These are phyloP conservation scores for Trypanosoma boissoni DNA, from an alignment of 208 protist genomes.

Conservation along the genomic window DNA sequence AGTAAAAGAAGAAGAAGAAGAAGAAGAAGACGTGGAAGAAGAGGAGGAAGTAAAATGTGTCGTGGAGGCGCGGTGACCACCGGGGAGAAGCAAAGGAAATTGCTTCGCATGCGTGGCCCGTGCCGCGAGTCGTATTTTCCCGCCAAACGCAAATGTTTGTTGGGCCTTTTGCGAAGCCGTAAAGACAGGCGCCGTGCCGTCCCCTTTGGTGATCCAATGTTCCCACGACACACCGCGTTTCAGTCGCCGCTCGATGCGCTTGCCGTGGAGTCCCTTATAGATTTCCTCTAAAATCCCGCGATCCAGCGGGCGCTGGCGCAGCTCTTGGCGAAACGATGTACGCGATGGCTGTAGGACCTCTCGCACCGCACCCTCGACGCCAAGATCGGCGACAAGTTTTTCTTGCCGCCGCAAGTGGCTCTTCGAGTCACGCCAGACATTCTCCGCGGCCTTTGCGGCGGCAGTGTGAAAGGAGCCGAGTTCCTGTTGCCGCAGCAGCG, in stretches of 20 bases:
- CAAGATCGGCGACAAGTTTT: conserved; percentile 56
- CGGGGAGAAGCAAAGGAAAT: conserved; percentile 50
- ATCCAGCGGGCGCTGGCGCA: conserved; percentile 76
- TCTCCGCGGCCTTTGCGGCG: conserved; percentile 27
- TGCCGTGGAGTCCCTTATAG: conserved; percentile 80
- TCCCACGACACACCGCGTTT: conserved; percentile 85
- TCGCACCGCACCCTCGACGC: conserved; percentile 77
- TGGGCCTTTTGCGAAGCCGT: conserved; percentile 75
- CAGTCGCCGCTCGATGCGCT: conserved; percentile 76
- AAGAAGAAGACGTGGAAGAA: too few relatives aligned
- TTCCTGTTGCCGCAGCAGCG: conserved; percentile 59
- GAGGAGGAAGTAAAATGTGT: too few relatives aligned
- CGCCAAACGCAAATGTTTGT: conserved; percentile 86
- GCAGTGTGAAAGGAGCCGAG: conserved; percentile 37
- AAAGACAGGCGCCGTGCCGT: conserved; percentile 86
- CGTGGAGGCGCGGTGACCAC: too few relatives aligned
- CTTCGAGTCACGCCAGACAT: conserved; percentile 69
- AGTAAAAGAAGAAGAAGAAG: too few relatives aligned
- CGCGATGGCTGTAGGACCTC: conserved; percentile 64
- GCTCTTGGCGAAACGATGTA: conserved; percentile 61
- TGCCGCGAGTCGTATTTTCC: conserved; percentile 43
- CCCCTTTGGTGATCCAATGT: conserved; percentile 90
- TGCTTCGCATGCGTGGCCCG: conserved; percentile 57
- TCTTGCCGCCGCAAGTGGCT: conserved; percentile 76
- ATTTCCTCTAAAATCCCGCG: conserved; percentile 89